Conservation (phyloP, 805 yeast genomes). For the Lachancea kluyveri region DNA sequence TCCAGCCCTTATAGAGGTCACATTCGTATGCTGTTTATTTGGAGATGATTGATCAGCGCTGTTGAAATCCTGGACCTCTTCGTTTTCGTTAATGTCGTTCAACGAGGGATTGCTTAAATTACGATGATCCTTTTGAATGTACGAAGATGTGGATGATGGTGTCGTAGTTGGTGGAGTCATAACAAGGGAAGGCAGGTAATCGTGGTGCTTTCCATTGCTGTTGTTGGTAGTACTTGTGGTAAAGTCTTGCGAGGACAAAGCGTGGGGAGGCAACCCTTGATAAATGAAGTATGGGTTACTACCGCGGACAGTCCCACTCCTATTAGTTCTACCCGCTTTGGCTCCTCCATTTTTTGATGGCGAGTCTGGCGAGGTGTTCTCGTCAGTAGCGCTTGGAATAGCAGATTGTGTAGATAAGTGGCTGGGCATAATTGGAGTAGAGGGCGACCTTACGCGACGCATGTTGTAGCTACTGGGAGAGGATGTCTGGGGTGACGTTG, state of each 20-base stretch:
- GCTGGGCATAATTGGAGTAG: conserved; percentile 20
- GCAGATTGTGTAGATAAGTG: conserved; percentile 5
- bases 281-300: conserved; percentile 47
- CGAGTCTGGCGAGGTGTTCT: conserved; percentile 1
- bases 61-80: conserved; percentile 15
- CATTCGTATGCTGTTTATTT: not conserved
- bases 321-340: conserved; percentile 2
- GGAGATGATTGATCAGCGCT: conserved; percentile 1
- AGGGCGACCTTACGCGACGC: conserved; percentile 17
- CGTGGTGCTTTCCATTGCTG: conserved; percentile 1
- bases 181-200: not conserved
- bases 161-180: conserved; percentile 12
- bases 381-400: not conserved
- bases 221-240: conserved; percentile 5
- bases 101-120: conserved; percentile 22
- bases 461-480: too few relatives aligned
- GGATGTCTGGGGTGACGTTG: not conserved
- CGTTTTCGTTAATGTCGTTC: conserved; percentile 32
- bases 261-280: conserved; percentile 56
- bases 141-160: conserved; percentile 8
- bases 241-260: conserved; percentile 17
- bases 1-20: conserved; percentile 2
- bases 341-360: not conserved
- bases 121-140: conserved; percentile 12
- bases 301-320: conserved; percentile 9